Base-by-base conservation (phyloP, 2,329 filamentous ascomycete species). In the Fusarium luffae region DNA sequence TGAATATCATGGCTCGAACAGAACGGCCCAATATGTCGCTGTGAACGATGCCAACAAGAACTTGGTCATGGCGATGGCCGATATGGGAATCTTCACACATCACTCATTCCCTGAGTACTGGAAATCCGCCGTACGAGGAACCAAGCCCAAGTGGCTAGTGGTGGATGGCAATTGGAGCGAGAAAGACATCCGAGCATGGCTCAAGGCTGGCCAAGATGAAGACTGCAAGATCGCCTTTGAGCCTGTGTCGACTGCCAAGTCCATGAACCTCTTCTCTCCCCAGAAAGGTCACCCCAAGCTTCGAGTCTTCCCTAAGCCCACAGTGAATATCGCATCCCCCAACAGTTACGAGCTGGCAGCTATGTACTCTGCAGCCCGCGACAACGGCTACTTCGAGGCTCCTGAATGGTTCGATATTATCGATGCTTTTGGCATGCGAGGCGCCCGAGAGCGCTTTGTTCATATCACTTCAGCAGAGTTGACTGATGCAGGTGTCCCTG, bases 21-120 rank as follows among this genome's bases (percentile, higher is more conserved):
- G 92, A 59, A 98, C 95, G 3, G 93, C 94, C 1, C 94, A 98
- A 78, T 98, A 98, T 77, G 88, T 98, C 5, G 92, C 95, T 18
- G 84, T 98, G 69, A 99, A 98, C 77, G 92, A 97, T 76, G 84
- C 84, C 1, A 88, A 91, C 63, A 97, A 94, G 78, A 92, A 94
- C 68, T 87, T 99, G 4, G 86, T 94, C n/a, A 81, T 98, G 68
- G 95, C 94, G 47, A 97, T 98, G 93, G 94, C 95, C 7, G 96
- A 98, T 77, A 98, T 98, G 94, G 88, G 85, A 58, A 95, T 97
- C 73, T 88, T 97, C 49, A 86, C 89, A n/a, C 76, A 81, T 18
- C 81, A 86, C 64, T 82, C 84, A 1, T 85, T 87, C 66, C 79
- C 84, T 0, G 77, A 83, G 11, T 82, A 86, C 69, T 93, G 91